Evolutionary conservation across 768 basidiomycete species (phyloP), one percentile per base, ranked within the genome.

Genomic region (Mrakia blollopis): DNA sequence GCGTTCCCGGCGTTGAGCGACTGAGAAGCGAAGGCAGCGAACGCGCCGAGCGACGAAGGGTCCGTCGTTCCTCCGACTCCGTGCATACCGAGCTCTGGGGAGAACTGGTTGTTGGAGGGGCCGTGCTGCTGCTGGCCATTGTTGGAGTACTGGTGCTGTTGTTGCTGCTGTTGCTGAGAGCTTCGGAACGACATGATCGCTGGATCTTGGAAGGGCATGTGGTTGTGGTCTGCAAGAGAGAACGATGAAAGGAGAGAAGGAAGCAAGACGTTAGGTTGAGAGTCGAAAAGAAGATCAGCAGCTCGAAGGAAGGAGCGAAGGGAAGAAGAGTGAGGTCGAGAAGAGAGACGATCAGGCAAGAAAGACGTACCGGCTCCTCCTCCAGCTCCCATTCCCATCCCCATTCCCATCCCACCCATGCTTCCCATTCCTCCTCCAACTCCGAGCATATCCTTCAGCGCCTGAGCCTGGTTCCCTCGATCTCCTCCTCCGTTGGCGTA

Each of bases 121-220:
- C 39, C 11, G 68, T 50, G 47, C 47, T 50, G 47, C 18, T 50
- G 37, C 68, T 14, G 68, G 60, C 41, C 32, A 39, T 30, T 77
- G 79, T n/a, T 69, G 72, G 47, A 50, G 47, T 50, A 50, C 54
- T 65, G 68, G 25, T 60, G 69, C 28, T 69, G 60, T 16, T 61
- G 57, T 39, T 68, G 78, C 18, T 71, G 75, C 32, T 73, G 79
- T 57, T 74, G 79, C 77, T 76, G 78, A 13, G 71, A 37, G 69
- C 32, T 73, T 14, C 79, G 71, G 79, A 80, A 79, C 16, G 80
- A 80, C 79, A 80, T 80, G 67, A 81, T 81, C 37, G 81, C 81
- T 44, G 81, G 80, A 57, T 81, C 81, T 41, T 79, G 79, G 72
- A 79, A 80, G 9, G 72, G 76, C 69, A 80, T 80, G 30, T 72